Evolutionary conservation across 805 yeast species (phyloP), one percentile per base, ranked within the genome.

Genomic region (Clavispora santaluciae): DNA sequence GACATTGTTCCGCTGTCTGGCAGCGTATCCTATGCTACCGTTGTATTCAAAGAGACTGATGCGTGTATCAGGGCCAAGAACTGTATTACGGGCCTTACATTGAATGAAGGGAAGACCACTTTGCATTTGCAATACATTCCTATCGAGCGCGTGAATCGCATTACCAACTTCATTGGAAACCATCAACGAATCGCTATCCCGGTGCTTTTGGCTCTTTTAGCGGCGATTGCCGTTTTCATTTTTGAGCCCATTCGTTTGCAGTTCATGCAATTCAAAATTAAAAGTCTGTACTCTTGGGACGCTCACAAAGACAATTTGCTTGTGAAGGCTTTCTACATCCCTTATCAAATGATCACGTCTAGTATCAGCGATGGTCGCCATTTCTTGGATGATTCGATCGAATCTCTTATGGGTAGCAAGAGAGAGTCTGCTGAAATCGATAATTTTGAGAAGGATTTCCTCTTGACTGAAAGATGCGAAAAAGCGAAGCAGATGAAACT

Each of bases 221-320:
- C 97, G 3, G 83, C 87, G 3, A 45, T 83, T 2, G 95, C 97
- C 0, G 95, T 89, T 33, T 56, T 86, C 23, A 75, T 93, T 33
- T 93, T 93, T 61, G 99, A 93, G 52, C 99, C 99, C 1, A 86
- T 93, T 33, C 76, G 99, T 57, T 83, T 84, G 48, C 83, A 81
- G 61, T 81, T 80, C 55, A 78, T 93, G 41, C 79, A 78, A 52
- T 80, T 78, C 55, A 87, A 86, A 55, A 79, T 93, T 41, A 76
- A 83, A 4, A 75, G 66, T 51, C 15, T 16, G 22, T 78, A 72
- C 52, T 66, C 83, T 0, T 57, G 83, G 36, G 70, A 74, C n/a
- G 56, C 64, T 36, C 73, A 70, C 47, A 73, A 59, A 39, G 61
- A 66, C 38, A 62, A 61, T 44, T 53, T 49, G 44, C 55, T 57